Evolutionary conservation across 495 filamentous ascomycete species (phyloP), one percentile per base, ranked within the genome.

Genomic region (Trichocladium uniseriatum): DNA sequence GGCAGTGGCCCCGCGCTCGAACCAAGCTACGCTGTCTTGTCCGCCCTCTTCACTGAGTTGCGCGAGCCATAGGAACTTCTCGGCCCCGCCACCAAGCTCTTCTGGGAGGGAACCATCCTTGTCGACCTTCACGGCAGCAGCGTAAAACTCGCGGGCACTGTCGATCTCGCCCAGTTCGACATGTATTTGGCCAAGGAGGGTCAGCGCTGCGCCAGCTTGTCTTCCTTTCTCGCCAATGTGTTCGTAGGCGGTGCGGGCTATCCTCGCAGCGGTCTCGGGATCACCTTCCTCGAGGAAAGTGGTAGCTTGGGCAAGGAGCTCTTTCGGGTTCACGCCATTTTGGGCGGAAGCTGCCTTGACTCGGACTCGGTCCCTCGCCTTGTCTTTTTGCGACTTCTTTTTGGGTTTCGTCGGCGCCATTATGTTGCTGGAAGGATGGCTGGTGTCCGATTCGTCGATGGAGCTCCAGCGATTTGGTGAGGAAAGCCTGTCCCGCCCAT

Each of bases 21-120:
- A 97, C 89, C 91, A 96, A 22, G 62, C 59, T 29, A 97, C 82
- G 59, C 88, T 94, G 52, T 87, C 85, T 45, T 74, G 59, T 3
- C 92, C 94, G 32, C 92, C 92, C 45, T 86, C 77, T 44, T 92
- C 86, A 63, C 82, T 86, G 61, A 99, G 75, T 67, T 99, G 94
- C 38, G 94, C 92, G 21, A 97, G 74, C 82, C 89, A 96, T 1
- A 99, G 69, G 62, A 97, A 97, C 65, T 95, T 97, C 59, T 96
- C 92, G 0, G 89, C 80, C 0, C 90, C 94, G 7, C 86, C 87
- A 15, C 87, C 88, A 14, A 69, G 35, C 13, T 70, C 69, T 37
- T 79, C 75, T 38, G 79, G 70, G 4, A 73, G 69, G 45, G 80
- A 73, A 3, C 91, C 91, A 45, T 83, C 77, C 6, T 81, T 78